Conservation (phyloP, 768 basidiomycete species). For the Stropharia rugosoannulata region DNA sequence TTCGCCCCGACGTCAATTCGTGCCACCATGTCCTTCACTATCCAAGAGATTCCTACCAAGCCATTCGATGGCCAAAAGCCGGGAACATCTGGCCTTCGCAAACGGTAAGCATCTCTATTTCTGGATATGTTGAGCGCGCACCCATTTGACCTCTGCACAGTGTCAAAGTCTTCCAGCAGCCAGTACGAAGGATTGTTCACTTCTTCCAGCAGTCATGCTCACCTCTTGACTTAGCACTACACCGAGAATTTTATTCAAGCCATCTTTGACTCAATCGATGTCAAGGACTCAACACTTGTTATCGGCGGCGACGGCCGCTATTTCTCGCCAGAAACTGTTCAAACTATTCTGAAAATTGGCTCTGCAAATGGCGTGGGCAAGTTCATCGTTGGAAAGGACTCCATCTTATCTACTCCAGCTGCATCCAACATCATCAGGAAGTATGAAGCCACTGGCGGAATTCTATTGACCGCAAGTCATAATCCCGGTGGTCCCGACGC, state of each 20-base stretch:
- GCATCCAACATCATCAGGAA: slow-evolving; percentile 95
- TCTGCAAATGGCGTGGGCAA: slow-evolving; percentile 92
- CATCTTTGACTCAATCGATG: slow-evolving; percentile 88
- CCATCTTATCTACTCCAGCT: slow-evolving; percentile 95
- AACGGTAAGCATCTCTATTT: slow-evolving; percentile 59
- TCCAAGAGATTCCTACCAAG: slow-evolving; percentile 77
- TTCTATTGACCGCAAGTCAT: slow-evolving; percentile 94
- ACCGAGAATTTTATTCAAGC: slow-evolving; percentile 98
- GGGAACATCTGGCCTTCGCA: slow-evolving; percentile 95
- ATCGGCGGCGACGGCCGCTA: slow-evolving; percentile 97
- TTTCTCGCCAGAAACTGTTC: slow-evolving; percentile 83
- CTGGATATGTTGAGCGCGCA: slow-evolving; percentile 11
- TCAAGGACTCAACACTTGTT: slow-evolving; percentile 80
- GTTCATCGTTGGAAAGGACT: slow-evolving; percentile 89
- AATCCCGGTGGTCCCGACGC: slow-evolving; percentile 98
- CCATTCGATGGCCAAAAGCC: slow-evolving; percentile 95
- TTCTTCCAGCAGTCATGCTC: slow-evolving; percentile 5
- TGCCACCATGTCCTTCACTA: slow-evolving; percentile 39
- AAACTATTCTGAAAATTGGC: slow-evolving; percentile 91
- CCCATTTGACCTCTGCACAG: slow-evolving; percentile 38
- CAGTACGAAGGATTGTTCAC: slow-evolving; percentile 50
- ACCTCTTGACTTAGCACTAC: slow-evolving; percentile 68
- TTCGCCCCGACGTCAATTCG: slow-evolving; percentile 8
- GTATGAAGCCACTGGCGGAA: slow-evolving; percentile 95
- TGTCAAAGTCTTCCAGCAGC: slow-evolving; percentile 98